Evolutionary conservation across 1,139 yeast species (phyloP).

Genomic region (Lodderomyces parapsilosis): DNA sequence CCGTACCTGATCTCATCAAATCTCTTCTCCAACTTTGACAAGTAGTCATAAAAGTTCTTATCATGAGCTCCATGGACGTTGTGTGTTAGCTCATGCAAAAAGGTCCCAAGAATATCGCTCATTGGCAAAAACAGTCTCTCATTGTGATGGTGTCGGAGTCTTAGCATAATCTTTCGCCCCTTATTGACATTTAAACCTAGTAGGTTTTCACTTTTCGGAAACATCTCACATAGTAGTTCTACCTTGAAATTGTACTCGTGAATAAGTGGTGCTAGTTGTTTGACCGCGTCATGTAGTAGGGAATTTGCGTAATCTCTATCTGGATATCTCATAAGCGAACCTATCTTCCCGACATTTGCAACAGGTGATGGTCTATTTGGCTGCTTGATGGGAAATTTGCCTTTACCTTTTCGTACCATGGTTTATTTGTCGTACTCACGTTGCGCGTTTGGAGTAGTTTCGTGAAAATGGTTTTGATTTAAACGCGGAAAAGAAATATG

Average conservation of each 20-base stretch:
- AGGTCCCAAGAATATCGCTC: conserved; percentile 72
- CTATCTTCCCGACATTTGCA: conserved; percentile 49
- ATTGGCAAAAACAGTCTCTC: conserved; percentile 60
- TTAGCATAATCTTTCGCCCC: conserved; percentile 73
- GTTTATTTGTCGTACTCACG: too few species aligned
- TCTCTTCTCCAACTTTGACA: conserved; percentile 61
- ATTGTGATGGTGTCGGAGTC: conserved; percentile 64
- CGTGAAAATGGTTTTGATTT: too few species aligned
- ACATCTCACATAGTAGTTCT: conserved; percentile 75
- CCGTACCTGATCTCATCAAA: conserved; percentile 52
- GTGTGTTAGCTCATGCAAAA: conserved; percentile 88
- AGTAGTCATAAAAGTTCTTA: conserved; percentile 58
- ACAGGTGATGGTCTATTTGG: conserved; percentile 41
- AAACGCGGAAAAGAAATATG: too few species aligned
- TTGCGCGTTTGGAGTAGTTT: too few species aligned
- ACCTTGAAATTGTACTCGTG: conserved; percentile 65
- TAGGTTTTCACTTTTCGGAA: conserved; percentile 64
- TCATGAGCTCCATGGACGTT: conserved; percentile 82
- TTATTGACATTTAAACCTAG: conserved; percentile 83
- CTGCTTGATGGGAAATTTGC: conserved; percentile 11
- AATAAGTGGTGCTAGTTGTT: conserved; percentile 72
- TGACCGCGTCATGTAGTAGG: conserved; percentile 60
- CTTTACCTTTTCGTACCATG: conserved; percentile 18
- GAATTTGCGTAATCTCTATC: conserved; percentile 57
- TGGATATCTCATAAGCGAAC: conserved; percentile 54